Base-by-base conservation (phyloP, 371 early-diverging fungal genomes). In the Cokeromyces recurvatus region DNA sequence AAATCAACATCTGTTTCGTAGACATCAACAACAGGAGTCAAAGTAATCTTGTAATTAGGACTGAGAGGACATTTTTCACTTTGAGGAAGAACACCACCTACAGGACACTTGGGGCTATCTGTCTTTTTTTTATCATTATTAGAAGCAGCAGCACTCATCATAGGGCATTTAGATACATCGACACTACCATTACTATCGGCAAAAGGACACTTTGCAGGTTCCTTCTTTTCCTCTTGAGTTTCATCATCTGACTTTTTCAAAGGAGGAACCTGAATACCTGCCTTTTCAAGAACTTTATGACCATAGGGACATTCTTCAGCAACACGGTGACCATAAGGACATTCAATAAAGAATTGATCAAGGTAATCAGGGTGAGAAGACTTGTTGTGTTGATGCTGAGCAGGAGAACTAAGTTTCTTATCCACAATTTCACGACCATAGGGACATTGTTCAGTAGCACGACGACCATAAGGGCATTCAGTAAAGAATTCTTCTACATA, bases 401-500 rank as follows among this genome's bases (percentile, higher is more conserved):
- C 12, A 19, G 15, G 16, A 29, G 16, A 9, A 27, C 41, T 15
- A 7, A n/a, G 15, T 6, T 6, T 9, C 16, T 35, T 35, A 11
- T 19, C 43, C 15, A 43, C 19, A 12, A 43, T 20, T 14, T 43
- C 1, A 3, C 20, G 27, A 2, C 31, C 32, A n/a, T 43, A 20
- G 17, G 43, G 43, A 20, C 43, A 43, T 21, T 43, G n/a, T 9
- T 29, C 35, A 4, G 29, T 27, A 16, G 21, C 25, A 24, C 41
- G 49, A 24, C 41, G 49, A 16, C 49, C 49, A 32, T 39, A 41
- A 32, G 49, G 49, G 16, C 40, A 41, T 20, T 48, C 49, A 24
- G 23, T 32, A 16, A 41, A 48, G 25, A 50, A 25, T 35, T 39
- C 38, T 15, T 37, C 29, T 17, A 14, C 12, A 17, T 32, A 19